Evolutionary conservation across 208 protist species (phyloP).

Genomic region (Leishmania major): DNA sequence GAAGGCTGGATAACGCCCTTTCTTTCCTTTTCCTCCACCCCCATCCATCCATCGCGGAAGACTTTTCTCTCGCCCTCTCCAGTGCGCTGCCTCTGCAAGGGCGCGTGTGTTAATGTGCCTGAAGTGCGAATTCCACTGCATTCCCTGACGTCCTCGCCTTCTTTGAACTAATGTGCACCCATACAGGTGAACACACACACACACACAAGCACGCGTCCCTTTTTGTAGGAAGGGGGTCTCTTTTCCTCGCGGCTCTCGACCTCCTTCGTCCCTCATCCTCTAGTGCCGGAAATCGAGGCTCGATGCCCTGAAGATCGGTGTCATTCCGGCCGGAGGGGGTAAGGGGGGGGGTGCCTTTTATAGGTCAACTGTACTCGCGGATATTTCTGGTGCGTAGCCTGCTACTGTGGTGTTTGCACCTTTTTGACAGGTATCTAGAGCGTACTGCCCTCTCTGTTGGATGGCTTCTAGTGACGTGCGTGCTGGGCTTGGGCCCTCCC

Average conservation of each 20-base stretch:
- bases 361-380: background rate
- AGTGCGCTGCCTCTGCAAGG: background rate
- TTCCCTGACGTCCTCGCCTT: background rate
- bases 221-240: background rate
- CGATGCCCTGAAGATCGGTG: background rate
- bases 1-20: background rate
- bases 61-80: background rate
- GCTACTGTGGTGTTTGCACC: background rate
- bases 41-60: background rate
- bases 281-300: background rate
- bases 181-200: background rate
- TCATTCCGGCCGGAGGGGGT: background rate
- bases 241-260: background rate
- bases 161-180: background rate
- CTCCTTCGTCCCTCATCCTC: background rate
- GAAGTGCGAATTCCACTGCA: background rate
- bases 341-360: background rate
- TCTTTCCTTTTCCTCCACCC: background rate
- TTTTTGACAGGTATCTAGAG: background rate
- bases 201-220: background rate
- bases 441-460: constrained; percentile 2
- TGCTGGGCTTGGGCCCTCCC: background rate
- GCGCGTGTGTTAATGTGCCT: background rate
- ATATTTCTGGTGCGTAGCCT: background rate
- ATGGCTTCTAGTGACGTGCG: constrained; percentile 5